Evolutionary conservation across 2,329 filamentous ascomycete species (phyloP).

Genomic region (Corynespora cassiicola): DNA sequence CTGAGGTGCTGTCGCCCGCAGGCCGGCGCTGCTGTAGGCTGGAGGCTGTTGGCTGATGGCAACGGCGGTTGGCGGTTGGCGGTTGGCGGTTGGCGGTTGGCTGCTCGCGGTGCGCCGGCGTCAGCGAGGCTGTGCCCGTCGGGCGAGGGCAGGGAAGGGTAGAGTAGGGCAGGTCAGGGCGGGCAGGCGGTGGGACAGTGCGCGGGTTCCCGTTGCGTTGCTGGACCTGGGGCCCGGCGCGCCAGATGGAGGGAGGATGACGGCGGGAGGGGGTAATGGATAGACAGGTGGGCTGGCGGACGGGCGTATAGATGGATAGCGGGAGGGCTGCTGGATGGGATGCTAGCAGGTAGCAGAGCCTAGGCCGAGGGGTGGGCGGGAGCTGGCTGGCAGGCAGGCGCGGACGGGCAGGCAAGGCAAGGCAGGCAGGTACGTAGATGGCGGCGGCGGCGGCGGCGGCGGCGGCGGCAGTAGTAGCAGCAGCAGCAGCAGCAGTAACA

Average conservation of each 20-base stretch:
- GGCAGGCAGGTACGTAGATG: conserved; percentile 4
- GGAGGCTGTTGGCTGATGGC: conserved; percentile 3
- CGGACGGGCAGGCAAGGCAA: conserved; percentile 1
- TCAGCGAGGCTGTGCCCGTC: conserved; percentile 2
- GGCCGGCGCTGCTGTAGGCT: conserved; percentile 9
- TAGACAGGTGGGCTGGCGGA: too few species aligned
- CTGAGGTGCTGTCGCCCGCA: background rate
- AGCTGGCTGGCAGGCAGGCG: conserved; percentile 8
- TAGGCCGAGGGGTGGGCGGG: background rate
- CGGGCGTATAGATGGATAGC: too few species aligned
- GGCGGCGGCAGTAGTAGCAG: conserved; percentile 1
- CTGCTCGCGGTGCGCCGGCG: background rate
- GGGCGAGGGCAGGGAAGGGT: background rate
- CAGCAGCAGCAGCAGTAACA: conserved; percentile 1
- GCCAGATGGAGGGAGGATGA: too few species aligned
- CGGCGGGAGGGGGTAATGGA: too few species aligned
- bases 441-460: background rate
- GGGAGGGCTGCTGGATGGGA: too few species aligned
- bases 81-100: background rate
- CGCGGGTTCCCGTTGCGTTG: too few species aligned
- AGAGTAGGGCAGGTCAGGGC: background rate
- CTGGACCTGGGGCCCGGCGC: too few species aligned
- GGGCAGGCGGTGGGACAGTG: background rate
- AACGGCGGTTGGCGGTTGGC: conserved; percentile 4
- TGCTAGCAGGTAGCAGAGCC: too few species aligned